Conservation (phyloP, 495 filamentous ascomycete species). For the Tricharina praecox region DNA sequence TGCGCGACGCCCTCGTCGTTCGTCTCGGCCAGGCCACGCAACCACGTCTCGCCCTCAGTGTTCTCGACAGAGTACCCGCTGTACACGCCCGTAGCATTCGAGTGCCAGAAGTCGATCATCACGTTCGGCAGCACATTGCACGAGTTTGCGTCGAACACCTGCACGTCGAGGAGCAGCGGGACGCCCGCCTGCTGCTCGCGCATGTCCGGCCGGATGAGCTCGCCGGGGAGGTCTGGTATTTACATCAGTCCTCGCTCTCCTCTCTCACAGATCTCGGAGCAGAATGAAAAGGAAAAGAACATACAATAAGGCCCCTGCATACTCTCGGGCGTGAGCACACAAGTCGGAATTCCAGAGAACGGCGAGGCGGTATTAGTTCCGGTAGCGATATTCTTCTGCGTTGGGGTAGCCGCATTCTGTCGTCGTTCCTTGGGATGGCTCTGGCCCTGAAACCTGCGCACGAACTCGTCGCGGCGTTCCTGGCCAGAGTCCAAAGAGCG, state of each 20-base stretch:
- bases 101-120: slow-evolving; percentile 25
- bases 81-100: slow-evolving; percentile 23
- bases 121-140: slow-evolving; percentile 17
- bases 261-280: slow-evolving; percentile 2
- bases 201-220: slow-evolving; percentile 39
- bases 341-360: slow-evolving; percentile 14
- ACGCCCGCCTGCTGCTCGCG: slow-evolving; percentile 33
- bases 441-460: background rate
- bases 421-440: background rate
- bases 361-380: slow-evolving; percentile 2
- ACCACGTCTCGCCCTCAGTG: slow-evolving; percentile 33
- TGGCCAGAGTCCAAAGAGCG: background rate
- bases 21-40: slow-evolving; percentile 37
- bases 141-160: slow-evolving; percentile 22
- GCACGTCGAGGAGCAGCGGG: slow-evolving; percentile 17
- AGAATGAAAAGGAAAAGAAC: slow-evolving; percentile 26
- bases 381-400: slow-evolving; percentile 1
- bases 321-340: slow-evolving; percentile 29
- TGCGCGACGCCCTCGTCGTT: slow-evolving; percentile 39
- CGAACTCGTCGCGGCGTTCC: slow-evolving; percentile 1
- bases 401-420: background rate
- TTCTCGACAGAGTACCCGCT: slow-evolving; percentile 21
- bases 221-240: slow-evolving; percentile 11
- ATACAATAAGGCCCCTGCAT: slow-evolving; percentile 33
- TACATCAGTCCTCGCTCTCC: too few species aligned